Conservation (phyloP, 2,329 filamentous ascomycete species). For the Stachybotrys elegans region DNA sequence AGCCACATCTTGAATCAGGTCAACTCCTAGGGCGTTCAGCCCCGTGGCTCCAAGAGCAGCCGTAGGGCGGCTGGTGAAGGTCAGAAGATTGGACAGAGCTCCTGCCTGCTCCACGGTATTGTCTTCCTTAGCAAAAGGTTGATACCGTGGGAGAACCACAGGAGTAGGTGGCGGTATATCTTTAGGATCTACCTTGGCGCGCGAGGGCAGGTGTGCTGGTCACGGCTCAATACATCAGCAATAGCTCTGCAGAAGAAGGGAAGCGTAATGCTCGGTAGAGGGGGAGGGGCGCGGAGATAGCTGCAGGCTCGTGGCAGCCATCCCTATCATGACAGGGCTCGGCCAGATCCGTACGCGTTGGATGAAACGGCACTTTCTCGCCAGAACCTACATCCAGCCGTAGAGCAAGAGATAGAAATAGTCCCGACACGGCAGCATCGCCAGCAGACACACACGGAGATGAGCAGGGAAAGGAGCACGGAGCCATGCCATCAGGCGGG, state of each 20-base stretch:
- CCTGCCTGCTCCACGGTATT: constrained; percentile 19
- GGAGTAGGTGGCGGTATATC: constrained; percentile 54
- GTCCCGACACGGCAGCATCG: no score
- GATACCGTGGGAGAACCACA: constrained; percentile 43
- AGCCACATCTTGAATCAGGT: constrained; percentile 47
- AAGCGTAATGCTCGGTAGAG: constrained; percentile 12
- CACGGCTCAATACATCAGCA: no score
- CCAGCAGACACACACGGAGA: no score
- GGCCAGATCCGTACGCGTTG: no score
- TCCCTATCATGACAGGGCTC: no score
- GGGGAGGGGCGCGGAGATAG: constrained; percentile 10
- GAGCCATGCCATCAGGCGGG: no score
- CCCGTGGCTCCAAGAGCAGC: constrained; percentile 34
- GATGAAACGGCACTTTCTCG: no score
- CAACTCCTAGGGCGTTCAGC: constrained; percentile 53
- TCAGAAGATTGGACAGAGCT: constrained; percentile 46
- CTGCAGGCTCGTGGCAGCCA: no score
- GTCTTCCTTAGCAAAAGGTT: constrained; percentile 30
- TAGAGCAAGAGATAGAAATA: no score
- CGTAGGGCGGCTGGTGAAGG: constrained; percentile 46
- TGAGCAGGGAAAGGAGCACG: no score
- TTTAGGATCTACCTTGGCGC: constrained; percentile 34
- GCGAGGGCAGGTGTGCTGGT: constrained; percentile 22
- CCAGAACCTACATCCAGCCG: no score
- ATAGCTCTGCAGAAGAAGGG: no score